Percentiles rank a stretch among this genome's conserved stretches.
phyloP scores from a whole-genome alignment of 2,329 filamentous ascomycete genomes.

The Diaporthe destruens region DNA sequence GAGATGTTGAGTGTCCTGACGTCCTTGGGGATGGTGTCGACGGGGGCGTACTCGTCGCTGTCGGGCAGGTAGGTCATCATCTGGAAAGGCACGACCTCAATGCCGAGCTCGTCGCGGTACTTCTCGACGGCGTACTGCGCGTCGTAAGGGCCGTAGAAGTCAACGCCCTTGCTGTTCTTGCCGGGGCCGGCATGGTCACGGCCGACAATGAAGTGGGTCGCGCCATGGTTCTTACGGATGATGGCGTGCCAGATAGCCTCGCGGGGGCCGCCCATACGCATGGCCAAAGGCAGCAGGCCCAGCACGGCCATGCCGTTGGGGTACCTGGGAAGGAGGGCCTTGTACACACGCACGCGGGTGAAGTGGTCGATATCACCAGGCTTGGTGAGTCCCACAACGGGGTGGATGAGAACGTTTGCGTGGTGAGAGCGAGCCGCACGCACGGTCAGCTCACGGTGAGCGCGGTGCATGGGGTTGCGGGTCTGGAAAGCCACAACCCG shows the following conservation, averaged over 20 bases:
- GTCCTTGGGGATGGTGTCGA: constrained; percentile 88
- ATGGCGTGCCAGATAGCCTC: constrained; percentile 99
- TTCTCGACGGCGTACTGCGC: constrained; percentile 96
- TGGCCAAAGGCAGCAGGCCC: constrained; percentile 92
- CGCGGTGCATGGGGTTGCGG: constrained; percentile 98
- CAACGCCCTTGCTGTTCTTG: constrained; percentile 96
- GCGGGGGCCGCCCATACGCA: constrained; percentile 98
- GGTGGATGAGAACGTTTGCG: constrained; percentile 99
- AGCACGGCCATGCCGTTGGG: constrained; percentile 99
- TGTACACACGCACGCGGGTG: constrained; percentile 98
- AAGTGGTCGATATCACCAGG: constrained; percentile 99
- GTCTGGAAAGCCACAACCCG: constrained; percentile 99
- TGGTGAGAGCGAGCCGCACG: constrained; percentile 95
- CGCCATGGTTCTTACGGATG: constrained; percentile 99
- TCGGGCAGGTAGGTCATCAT: constrained; percentile 99
- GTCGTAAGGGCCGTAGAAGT: constrained; percentile 99
- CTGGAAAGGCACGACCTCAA: constrained; percentile 99
- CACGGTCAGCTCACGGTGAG: constrained; percentile 97
- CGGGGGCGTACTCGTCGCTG: constrained; percentile 93
- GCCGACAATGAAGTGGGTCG: constrained; percentile 98
- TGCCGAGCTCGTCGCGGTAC: constrained; percentile 95
- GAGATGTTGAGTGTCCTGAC: constrained; percentile 90
- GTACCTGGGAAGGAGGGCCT: constrained; percentile 95
- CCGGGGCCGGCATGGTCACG: constrained; percentile 98
- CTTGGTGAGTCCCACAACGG: constrained; percentile 98